Conservation (phyloP, 805 yeast species). For the Yarrowia sp. region DNA sequence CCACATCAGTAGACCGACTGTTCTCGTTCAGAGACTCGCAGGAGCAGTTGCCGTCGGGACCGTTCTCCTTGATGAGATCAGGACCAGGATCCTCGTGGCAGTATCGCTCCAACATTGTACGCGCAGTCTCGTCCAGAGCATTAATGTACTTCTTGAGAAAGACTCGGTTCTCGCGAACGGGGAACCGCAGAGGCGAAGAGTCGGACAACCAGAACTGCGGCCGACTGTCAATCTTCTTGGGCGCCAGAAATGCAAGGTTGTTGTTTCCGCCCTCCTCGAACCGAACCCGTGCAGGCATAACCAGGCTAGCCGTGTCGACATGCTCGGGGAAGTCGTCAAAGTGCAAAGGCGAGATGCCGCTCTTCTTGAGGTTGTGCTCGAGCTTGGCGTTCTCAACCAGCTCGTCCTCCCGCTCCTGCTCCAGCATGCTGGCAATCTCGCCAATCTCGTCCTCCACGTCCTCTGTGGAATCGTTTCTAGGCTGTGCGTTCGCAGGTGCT, state of each 20-base stretch:
- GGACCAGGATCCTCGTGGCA: not conserved
- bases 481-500: not conserved
- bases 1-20: not conserved
- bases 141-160: slow-evolving; percentile 38
- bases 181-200: slow-evolving; percentile 65
- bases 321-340: slow-evolving; percentile 12
- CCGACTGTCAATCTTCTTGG: slow-evolving; percentile 31
- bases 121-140: slow-evolving; percentile 30
- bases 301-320: not conserved
- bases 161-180: slow-evolving; percentile 66
- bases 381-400: not conserved
- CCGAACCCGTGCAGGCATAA: slow-evolving; percentile 42
- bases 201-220: slow-evolving; percentile 57
- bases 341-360: not conserved
- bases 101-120: not conserved
- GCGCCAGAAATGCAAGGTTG: slow-evolving; percentile 30
- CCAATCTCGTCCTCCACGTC: slow-evolving; percentile 8
- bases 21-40: not conserved
- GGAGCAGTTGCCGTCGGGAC: not conserved
- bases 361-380: not conserved
- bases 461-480: not conserved
- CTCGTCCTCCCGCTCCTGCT: slow-evolving; percentile 21
- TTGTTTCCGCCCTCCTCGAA: slow-evolving; percentile 51
- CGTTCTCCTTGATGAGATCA: not conserved
- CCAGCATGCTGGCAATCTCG: slow-evolving; percentile 16